Conservation (phyloP, 768 basidiomycete species). For the Trametes coccinea region DNA sequence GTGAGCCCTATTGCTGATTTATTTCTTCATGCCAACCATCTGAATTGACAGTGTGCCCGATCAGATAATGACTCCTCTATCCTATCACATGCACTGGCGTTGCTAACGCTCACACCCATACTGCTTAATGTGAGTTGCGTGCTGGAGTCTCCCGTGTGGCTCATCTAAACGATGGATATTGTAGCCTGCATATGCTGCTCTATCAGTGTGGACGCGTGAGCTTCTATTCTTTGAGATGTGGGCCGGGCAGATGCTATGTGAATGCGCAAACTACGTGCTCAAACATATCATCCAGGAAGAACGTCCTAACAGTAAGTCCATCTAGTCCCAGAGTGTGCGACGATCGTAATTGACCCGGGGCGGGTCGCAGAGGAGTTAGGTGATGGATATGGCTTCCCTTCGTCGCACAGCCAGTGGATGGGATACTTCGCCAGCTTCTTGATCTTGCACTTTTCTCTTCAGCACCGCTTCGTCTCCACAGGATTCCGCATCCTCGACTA, state of each 20-base stretch:
- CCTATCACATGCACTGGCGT: constrained; percentile 30
- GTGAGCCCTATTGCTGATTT: constrained; percentile 4
- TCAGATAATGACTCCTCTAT: constrained; percentile 34
- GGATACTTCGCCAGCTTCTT: constrained; percentile 82
- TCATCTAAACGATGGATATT: too few relatives aligned
- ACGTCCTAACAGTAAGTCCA: constrained; percentile 59
- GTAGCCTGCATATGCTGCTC: constrained; percentile 77
- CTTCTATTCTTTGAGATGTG: constrained; percentile 82
- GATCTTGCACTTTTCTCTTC: constrained; percentile 68
- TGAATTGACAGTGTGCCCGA: constrained; percentile 9
- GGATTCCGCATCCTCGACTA: constrained; percentile 53
- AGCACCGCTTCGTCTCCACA: constrained; percentile 61
- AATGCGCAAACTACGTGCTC: constrained; percentile 66
- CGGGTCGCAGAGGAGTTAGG: constrained; percentile 50
- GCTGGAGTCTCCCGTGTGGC: too few relatives aligned
- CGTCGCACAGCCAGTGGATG: constrained; percentile 90
- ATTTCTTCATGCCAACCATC: not conserved
- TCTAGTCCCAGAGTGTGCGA: not conserved
- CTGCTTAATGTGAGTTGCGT: constrained; percentile 31
- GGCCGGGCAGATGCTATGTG: constrained; percentile 74
- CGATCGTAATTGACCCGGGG: not conserved
- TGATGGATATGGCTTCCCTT: constrained; percentile 83
- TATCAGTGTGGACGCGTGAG: constrained; percentile 76
- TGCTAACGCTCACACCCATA: constrained; percentile 37
- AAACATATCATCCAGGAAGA: constrained; percentile 70